Evolutionary conservation across 768 basidiomycete species (phyloP).

Genomic region (Mycena epipterygia): DNA sequence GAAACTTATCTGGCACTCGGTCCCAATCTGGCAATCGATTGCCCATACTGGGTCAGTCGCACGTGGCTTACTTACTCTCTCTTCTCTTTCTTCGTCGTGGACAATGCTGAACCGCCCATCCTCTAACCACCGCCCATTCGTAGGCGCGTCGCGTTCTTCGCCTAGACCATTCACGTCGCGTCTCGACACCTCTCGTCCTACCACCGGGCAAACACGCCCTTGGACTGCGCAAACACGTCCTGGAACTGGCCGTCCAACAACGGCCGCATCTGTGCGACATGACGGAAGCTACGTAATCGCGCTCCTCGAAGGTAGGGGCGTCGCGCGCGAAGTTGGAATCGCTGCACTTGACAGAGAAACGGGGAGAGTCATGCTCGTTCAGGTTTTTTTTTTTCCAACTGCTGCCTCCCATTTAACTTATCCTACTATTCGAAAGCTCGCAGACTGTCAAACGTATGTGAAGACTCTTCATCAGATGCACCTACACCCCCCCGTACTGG

Average conservation of each 20-base stretch:
- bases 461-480: slow-evolving; percentile 92
- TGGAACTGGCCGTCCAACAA: slow-evolving; percentile 73
- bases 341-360: slow-evolving; percentile 88
- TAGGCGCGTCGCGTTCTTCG: background rate
- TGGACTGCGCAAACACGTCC: slow-evolving; percentile 73
- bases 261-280: slow-evolving; percentile 68
- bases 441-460: slow-evolving; percentile 90
- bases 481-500: slow-evolving; percentile 74
- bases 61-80: no score
- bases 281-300: slow-evolving; percentile 78
- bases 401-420: slow-evolving; percentile 11
- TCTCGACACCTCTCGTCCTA: slow-evolving; percentile 32
- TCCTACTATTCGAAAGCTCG: slow-evolving; percentile 61
- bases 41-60: no score
- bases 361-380: slow-evolving; percentile 81
- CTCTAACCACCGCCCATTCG: slow-evolving; percentile 6
- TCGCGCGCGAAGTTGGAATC: slow-evolving; percentile 88
- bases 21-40: no score
- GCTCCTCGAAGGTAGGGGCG: slow-evolving; percentile 81
- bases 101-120: slow-evolving; percentile 12
- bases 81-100: no score
- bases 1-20: no score
- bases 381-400: slow-evolving; percentile 63
- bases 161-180: slow-evolving; percentile 29
- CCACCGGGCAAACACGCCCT: slow-evolving; percentile 54